These are phyloP conservation scores for Lasiodiplodia gonubiensis DNA, from an alignment of 2,329 filamentous ascomycete species.

Conservation along the genomic window DNA sequence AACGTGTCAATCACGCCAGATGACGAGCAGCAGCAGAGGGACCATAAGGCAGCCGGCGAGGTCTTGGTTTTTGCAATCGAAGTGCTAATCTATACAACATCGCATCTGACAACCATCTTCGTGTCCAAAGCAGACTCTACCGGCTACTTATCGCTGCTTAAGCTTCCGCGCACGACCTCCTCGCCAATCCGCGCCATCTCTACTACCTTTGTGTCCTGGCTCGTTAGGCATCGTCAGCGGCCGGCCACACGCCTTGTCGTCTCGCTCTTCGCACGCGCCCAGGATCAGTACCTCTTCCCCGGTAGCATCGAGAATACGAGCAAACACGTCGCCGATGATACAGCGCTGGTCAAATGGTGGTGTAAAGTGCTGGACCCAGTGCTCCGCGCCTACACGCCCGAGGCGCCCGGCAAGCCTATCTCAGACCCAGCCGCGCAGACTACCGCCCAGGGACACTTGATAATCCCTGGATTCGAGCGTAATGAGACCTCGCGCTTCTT, in stretches of 20 bases:
- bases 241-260: constrained; percentile 73
- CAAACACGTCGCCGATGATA: constrained; percentile 92
- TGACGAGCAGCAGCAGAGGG: constrained; percentile 11
- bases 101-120: constrained; percentile 82
- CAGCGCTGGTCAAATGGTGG: constrained; percentile 94
- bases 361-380: constrained; percentile 83
- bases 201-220: constrained; percentile 74
- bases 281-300: constrained; percentile 93
- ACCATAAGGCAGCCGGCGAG: constrained; percentile 43
- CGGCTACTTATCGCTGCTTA: constrained; percentile 75
- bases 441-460: constrained; percentile 74
- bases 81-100: constrained; percentile 82
- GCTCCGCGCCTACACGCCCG: constrained; percentile 57
- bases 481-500: constrained; percentile 81
- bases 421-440: constrained; percentile 36
- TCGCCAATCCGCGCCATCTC: constrained; percentile 79
- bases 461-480: constrained; percentile 85
- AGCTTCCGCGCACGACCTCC: constrained; percentile 52
- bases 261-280: constrained; percentile 89
- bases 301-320: constrained; percentile 82
- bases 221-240: constrained; percentile 71
- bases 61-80: constrained; percentile 85
- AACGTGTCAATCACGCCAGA: constrained; percentile 57
- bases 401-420: constrained; percentile 37
- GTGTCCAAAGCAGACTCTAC: constrained; percentile 97